Percentiles rank a stretch among this genome's conserved stretches.
Evolutionary conservation across 2,329 filamentous ascomycete species (phyloP).

Genomic region (Fusarium paranaense): DNA sequence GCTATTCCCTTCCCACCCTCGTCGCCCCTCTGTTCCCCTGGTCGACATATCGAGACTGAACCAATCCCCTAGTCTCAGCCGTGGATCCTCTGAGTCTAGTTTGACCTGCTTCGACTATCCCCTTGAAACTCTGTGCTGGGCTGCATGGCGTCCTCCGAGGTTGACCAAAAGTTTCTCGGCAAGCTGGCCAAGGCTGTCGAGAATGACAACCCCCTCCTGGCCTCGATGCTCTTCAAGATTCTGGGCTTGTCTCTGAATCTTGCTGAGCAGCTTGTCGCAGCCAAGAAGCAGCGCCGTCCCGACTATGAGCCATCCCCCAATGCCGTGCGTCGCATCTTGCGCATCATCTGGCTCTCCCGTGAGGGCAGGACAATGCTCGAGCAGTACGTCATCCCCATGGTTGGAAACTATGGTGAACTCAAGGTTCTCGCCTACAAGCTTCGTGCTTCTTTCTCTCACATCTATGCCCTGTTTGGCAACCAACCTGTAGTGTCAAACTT

Average conservation of each 20-base stretch:
- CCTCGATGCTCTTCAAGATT: conserved; percentile 87
- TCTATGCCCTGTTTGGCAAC: conserved; percentile 97
- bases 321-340: conserved; percentile 82
- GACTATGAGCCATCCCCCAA: conserved; percentile 83
- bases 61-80: conserved; percentile 37
- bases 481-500: conserved; percentile 79
- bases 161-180: conserved; percentile 97
- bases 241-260: conserved; percentile 91
- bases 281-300: conserved; percentile 84
- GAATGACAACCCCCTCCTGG: conserved; percentile 81
- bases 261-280: conserved; percentile 83
- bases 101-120: conserved; percentile 17
- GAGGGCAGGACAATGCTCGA: conserved; percentile 92
- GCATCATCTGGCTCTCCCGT: conserved; percentile 94
- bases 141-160: conserved; percentile 92
- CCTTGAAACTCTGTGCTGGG: conserved; percentile 19
- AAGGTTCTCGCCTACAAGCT: conserved; percentile 93
- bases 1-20: conserved; percentile 32
- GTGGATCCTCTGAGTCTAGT: conserved; percentile 33
- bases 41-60: conserved; percentile 35
- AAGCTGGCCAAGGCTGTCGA: conserved; percentile 85
- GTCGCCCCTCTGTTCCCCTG: conserved; percentile 33
- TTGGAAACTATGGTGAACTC: conserved; percentile 81
- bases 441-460: conserved; percentile 93
- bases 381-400: conserved; percentile 87